A percentile compares a stretch with the other conserved stretches of the same genome.
These are phyloP conservation scores for Pseudogymnoascus sp. DNA, from an alignment of 2,329 filamentous ascomycete species.

Conservation along the genomic window DNA sequence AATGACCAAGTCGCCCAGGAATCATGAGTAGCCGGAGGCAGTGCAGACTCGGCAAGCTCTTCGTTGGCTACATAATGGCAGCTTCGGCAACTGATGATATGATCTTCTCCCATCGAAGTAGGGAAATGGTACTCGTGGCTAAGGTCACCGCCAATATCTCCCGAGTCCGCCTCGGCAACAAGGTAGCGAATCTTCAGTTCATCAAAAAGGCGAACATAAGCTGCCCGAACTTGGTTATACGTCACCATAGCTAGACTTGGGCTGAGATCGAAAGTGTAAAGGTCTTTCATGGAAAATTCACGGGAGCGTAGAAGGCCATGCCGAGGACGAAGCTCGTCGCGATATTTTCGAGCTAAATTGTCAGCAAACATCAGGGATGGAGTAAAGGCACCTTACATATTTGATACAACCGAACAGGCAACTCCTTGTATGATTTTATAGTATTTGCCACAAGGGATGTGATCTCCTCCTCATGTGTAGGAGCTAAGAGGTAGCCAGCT, in stretches of 20 bases:
- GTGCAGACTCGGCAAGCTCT: constrained; percentile 55
- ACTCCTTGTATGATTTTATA: constrained; percentile 72
- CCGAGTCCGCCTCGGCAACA: constrained; percentile 82
- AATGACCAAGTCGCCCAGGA: neutral
- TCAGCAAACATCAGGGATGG: neutral
- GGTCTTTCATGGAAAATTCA: constrained; percentile 96
- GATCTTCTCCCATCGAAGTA: constrained; percentile 74
- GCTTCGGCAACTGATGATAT: constrained; percentile 61
- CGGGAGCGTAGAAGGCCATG: constrained; percentile 80
- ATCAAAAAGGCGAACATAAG: constrained; percentile 70
- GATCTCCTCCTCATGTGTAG: constrained; percentile 96
- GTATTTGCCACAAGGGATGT: constrained; percentile 67
- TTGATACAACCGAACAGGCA: constrained; percentile 84
- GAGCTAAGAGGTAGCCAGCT: constrained; percentile 66
- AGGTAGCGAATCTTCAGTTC: constrained; percentile 77
- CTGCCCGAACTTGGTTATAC: constrained; percentile 63
- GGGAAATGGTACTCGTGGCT: constrained; percentile 94
- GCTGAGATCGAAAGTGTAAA: constrained; percentile 85
- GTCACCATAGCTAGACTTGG: constrained; percentile 63
- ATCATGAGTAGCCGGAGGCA: neutral
- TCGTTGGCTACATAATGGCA: constrained; percentile 81
- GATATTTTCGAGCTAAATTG: constrained; percentile 71
- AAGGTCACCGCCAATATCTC: constrained; percentile 87
- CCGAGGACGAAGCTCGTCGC: constrained; percentile 82
- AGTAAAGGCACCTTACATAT: constrained; percentile 51